Base-by-base conservation (phyloP, 352 stramenopile species). In the Globisporangium emineosum region DNA sequence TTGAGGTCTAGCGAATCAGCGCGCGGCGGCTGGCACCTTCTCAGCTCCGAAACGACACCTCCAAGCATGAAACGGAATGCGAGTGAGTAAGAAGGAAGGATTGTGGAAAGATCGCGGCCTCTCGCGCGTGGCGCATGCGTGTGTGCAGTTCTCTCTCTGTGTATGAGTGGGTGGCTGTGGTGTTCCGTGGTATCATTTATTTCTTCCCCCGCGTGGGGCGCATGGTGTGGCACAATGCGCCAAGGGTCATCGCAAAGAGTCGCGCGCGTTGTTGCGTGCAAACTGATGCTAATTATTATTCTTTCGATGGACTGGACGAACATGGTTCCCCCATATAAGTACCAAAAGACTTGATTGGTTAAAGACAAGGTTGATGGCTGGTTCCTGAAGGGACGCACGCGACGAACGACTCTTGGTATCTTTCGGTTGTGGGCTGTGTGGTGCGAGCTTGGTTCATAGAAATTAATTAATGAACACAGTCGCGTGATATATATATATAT, bases 21-120 rank as follows among this genome's bases (percentile, higher is more conserved):
- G 5, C 1, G 35, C 4, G 40, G 55, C 35, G 19, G 17, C n/a
- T 61, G 55, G 55, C 55, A 51, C 23, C 12, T 37, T 55, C 15
- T 35, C 17, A 55, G 6, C 19, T 17, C 30, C 30, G 52, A 58
- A 58, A 37, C 52, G 52, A 45, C 30, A 3, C 52, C 37, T 40
- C 33, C 49, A 43, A 27, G 17, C 25, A 33, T 33, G 52, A 58
- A 58, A 45, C 15, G 30, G 52, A 58, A n/a, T 43, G 29, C 17
- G 40, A 0, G 15, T 32, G 29, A 32, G 29, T 32, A 5, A 32
- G 29, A 32, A 0, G 17, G 15, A 40, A 1, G 37, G 15, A 45
- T n/a, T 21, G 52, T 57, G 29, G 52, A 58, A 58, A 58, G 52
- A 58, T 58, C 52, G 52, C 30, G n/a, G 21, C 17, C 17, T 32